phyloP scores from a whole-genome alignment of 2,329 filamentous ascomycete genomes.

The Cytospora piceae region DNA sequence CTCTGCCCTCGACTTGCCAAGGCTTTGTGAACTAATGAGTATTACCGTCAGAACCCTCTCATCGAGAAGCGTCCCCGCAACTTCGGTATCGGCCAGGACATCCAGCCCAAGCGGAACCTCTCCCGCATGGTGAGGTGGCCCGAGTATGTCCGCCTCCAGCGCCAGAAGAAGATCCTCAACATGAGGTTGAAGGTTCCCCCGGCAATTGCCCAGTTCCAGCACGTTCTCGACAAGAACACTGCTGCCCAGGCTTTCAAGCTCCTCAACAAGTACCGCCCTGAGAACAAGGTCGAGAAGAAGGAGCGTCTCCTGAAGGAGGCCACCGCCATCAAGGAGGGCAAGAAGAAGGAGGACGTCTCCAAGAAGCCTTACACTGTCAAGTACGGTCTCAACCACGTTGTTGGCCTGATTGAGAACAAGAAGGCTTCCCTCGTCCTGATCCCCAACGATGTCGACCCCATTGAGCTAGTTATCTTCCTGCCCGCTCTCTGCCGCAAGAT shows the following conservation, averaged over 20 bases:
- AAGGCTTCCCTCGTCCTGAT: slow-evolving; percentile 98
- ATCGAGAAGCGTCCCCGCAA: slow-evolving; percentile 97
- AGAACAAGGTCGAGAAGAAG: slow-evolving; percentile 99
- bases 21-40: slow-evolving; percentile 30
- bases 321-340: slow-evolving; percentile 95
- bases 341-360: slow-evolving; percentile 99
- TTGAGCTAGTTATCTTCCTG: slow-evolving; percentile 99
- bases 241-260: slow-evolving; percentile 98
- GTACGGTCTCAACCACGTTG: slow-evolving; percentile 99
- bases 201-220: slow-evolving; percentile 95
- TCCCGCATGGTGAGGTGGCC: slow-evolving; percentile 99
- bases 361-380: slow-evolving; percentile 99
- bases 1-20: slow-evolving; percentile 3
- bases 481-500: slow-evolving; percentile 99
- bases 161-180: slow-evolving; percentile 93
- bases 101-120: slow-evolving; percentile 94
- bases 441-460: slow-evolving; percentile 99
- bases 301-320: slow-evolving; percentile 98
- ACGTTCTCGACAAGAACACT: slow-evolving; percentile 94
- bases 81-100: slow-evolving; percentile 98
- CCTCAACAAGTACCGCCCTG: slow-evolving; percentile 99
- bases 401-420: slow-evolving; percentile 98
- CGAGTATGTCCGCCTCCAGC: slow-evolving; percentile 97
- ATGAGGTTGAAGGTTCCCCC: slow-evolving; percentile 98
- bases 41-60: slow-evolving; percentile 80